Base-by-base conservation (phyloP, 2,329 filamentous ascomycete species). In the Cladosporium sp. region DNA sequence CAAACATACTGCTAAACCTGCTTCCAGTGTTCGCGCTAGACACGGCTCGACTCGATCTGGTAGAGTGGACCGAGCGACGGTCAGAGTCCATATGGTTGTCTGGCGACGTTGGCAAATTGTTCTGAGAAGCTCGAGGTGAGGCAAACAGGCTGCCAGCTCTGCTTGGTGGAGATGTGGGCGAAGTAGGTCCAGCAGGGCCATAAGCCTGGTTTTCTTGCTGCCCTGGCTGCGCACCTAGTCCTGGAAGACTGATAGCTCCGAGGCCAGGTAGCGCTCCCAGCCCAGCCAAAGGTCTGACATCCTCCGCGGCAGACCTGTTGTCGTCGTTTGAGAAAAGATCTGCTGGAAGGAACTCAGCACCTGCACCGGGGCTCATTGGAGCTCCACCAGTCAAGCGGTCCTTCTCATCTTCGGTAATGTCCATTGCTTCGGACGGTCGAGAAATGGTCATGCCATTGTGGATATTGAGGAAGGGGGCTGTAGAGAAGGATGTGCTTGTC, bases 281-380 rank as follows among this genome's bases (percentile, higher is more conserved):
- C 6, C 71, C 72, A 25, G 72, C 72, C 6, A 74, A 62, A 5
- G 65, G 63, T 28, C 43, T 49, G 7, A 65, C 60, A 54, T 65
- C 65, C 45, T 63, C 59, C 19, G 60, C 55, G 22, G 34, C 30
- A 55, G 47, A 54, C 42, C 43, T 66, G 51, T 58, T 63, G 54
- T 73, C 70, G 22, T 71, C 69, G 17, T 63, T 67, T n/a, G 63
- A 65, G 50, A 74, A 72, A 3, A 88, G 76, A 60, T 83, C 84
- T 1, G 89, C 88, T 0, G 90, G 90, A 15, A 95, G 75, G 3
- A 93, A 78, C 15, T 71, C 69, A 19, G 87, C 82, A 28, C 88
- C 86, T 2, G 89, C 90, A 3, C 88, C 88, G 1, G 90, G 90
- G 66, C 88, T 92, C 70, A 93, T 83, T 1, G 88, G 88, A 2